Percentiles rank a stretch among this genome's conserved stretches.
Evolutionary conservation across 1,284 basidiomycete genomes (phyloP).

Genomic region (Cerioporus squamosus): DNA sequence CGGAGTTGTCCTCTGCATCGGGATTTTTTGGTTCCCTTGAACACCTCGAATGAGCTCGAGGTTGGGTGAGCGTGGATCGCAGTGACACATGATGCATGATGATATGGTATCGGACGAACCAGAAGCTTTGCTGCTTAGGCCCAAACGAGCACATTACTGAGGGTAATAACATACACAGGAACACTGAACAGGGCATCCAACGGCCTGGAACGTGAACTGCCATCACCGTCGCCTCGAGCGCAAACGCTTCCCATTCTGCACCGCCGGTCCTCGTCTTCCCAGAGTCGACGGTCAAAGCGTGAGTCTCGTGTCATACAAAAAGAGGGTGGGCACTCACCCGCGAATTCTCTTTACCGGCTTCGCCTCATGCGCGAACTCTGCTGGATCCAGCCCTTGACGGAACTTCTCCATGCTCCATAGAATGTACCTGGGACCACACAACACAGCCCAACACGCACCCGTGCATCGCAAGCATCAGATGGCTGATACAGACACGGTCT

Average conservation of each 20-base stretch:
- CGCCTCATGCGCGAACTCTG: constrained; percentile 65
- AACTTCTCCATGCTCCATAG: constrained; percentile 85
- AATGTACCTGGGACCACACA: constrained; percentile 58
- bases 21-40: too few species aligned
- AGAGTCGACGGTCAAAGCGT: background rate
- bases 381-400: constrained; percentile 57
- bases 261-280: constrained; percentile 61
- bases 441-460: background rate
- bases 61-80: too few species aligned
- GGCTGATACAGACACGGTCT: background rate
- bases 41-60: too few species aligned
- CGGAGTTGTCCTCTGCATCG: too few species aligned
- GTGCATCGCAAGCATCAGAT: too few species aligned
- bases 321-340: constrained; percentile 55
- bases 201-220: background rate
- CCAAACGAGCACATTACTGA: background rate
- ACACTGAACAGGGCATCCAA: background rate
- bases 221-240: constrained; percentile 56
- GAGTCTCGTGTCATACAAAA: background rate
- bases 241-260: constrained; percentile 78
- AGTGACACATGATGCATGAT: too few species aligned
- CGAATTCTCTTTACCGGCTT: constrained; percentile 75
- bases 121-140: too few species aligned
- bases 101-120: too few species aligned
- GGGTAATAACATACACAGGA: constrained; percentile 7